These are phyloP conservation scores for Onygenales sp. DNA, from an alignment of 2,329 filamentous ascomycete species.

Conservation along the genomic window DNA sequence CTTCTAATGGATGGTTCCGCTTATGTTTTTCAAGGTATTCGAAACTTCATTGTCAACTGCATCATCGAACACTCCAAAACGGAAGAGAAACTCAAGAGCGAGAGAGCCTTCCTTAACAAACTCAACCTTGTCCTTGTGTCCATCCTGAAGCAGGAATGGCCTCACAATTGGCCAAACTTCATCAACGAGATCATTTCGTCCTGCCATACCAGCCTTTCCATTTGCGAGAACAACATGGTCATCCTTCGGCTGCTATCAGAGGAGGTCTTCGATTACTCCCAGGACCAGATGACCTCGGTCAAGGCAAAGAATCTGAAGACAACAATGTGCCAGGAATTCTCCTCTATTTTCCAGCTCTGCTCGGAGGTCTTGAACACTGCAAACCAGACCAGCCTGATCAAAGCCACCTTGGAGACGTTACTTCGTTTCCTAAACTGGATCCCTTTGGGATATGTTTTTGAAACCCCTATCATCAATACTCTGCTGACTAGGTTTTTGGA, in stretches of 20 bases:
- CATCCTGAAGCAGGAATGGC: slow-evolving; percentile 98
- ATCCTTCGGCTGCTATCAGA: slow-evolving; percentile 92
- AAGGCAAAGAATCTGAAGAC: slow-evolving; percentile 96
- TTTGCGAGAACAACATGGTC: slow-evolving; percentile 99
- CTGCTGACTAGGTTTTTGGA: slow-evolving; percentile 86
- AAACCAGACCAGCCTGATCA: slow-evolving; percentile 78
- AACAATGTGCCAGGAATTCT: slow-evolving; percentile 98
- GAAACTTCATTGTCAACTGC: slow-evolving; percentile 98
- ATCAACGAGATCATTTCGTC: slow-evolving; percentile 99
- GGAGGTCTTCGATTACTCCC: slow-evolving; percentile 97
- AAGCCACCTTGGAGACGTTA: slow-evolving; percentile 92
- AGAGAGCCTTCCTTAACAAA: slow-evolving; percentile 92
- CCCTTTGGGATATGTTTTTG: slow-evolving; percentile 94
- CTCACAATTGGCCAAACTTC: slow-evolving; percentile 98
- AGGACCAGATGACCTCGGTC: slow-evolving; percentile 97
- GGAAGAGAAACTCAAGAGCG: slow-evolving; percentile 74
- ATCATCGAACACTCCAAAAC: slow-evolving; percentile 89
- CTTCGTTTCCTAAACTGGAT: slow-evolving; percentile 99
- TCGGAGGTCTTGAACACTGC: slow-evolving; percentile 89
- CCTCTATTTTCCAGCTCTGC: slow-evolving; percentile 94
- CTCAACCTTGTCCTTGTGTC: slow-evolving; percentile 95
- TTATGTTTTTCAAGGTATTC: slow-evolving; percentile 59
- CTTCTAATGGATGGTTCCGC: slow-evolving; percentile 6
- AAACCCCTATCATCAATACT: slow-evolving; percentile 92
- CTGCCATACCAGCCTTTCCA: slow-evolving; percentile 87